phyloP scores from a whole-genome alignment of 768 basidiomycete genomes.

The Leucogyrophana mollusca region DNA sequence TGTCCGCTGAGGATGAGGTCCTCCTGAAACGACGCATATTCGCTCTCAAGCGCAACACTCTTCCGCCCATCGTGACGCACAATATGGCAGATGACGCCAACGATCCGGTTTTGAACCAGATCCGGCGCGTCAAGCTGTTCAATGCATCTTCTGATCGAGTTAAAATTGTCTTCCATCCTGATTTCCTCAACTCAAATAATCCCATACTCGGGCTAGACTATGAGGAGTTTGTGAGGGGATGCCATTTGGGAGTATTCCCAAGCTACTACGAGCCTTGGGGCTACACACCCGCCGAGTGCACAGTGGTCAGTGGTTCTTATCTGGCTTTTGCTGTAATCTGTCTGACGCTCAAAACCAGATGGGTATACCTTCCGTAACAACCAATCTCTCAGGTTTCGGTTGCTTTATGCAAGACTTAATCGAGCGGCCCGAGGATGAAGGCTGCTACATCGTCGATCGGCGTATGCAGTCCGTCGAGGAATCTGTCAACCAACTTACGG shows the following conservation, averaged over 20 bases:
- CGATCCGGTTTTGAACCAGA: constrained; percentile 94
- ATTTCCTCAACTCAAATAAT: constrained; percentile 97
- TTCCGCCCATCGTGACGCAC: constrained; percentile 97
- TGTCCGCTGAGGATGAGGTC: constrained; percentile 91
- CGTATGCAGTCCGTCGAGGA: constrained; percentile 89
- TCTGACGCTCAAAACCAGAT: constrained; percentile 51
- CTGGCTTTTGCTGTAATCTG: constrained; percentile 1
- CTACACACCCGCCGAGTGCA: constrained; percentile 97
- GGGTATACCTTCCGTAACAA: constrained; percentile 97
- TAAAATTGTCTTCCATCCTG: constrained; percentile 97
- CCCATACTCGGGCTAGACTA: constrained; percentile 97
- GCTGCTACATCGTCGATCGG: constrained; percentile 95
- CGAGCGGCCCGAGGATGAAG: constrained; percentile 91
- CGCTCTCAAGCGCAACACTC: constrained; percentile 89
- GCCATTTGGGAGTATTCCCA: constrained; percentile 98
- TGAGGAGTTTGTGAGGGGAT: constrained; percentile 98
- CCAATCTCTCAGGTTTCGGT: constrained; percentile 97
- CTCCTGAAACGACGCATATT: constrained; percentile 95
- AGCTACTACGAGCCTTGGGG: constrained; percentile 98
- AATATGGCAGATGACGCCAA: constrained; percentile 94
- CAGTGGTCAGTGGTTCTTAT: constrained; percentile 65
- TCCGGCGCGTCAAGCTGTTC: constrained; percentile 92
- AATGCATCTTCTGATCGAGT: constrained; percentile 87
- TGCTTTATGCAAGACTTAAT: constrained; percentile 99
- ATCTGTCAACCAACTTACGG: constrained; percentile 80